Evolutionary conservation across 345 rosid species (phyloP).

Genomic region (Melaleuca alternifolia): DNA sequence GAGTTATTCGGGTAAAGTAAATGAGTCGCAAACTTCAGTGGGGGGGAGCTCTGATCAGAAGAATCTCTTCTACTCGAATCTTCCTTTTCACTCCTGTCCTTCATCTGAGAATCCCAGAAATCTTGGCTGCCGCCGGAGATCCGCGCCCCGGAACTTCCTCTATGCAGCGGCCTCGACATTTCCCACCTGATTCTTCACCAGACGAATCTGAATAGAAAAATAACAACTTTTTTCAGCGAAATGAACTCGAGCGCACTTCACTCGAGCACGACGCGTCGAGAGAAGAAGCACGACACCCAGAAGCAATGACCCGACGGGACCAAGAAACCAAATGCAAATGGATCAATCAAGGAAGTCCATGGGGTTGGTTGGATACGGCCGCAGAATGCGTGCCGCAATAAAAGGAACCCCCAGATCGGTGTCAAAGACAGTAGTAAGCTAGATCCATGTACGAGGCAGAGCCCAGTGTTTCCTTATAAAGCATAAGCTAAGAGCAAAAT

Average conservation of each 20-base stretch:
- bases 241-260: background rate
- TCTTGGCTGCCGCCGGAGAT: constrained; percentile 52
- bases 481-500: background rate
- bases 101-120: constrained; percentile 65
- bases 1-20: constrained; percentile 39
- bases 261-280: background rate
- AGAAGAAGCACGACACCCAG: background rate
- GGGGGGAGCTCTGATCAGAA: constrained; percentile 29
- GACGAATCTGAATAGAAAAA: background rate
- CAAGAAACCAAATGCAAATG: background rate
- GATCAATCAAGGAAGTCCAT: background rate
- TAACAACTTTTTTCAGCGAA: background rate
- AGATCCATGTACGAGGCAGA: background rate
- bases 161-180: constrained; percentile 78
- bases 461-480: background rate
- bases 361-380: background rate
- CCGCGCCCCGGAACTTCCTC: constrained; percentile 56
- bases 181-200: background rate
- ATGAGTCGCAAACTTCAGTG: constrained; percentile 49
- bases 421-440: background rate
- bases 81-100: constrained; percentile 64
- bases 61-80: constrained; percentile 48
- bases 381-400: background rate
- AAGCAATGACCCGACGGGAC: background rate
- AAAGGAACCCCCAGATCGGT: background rate